phyloP scores from a whole-genome alignment of 495 filamentous ascomycete species.

The Penicillium canescens region DNA sequence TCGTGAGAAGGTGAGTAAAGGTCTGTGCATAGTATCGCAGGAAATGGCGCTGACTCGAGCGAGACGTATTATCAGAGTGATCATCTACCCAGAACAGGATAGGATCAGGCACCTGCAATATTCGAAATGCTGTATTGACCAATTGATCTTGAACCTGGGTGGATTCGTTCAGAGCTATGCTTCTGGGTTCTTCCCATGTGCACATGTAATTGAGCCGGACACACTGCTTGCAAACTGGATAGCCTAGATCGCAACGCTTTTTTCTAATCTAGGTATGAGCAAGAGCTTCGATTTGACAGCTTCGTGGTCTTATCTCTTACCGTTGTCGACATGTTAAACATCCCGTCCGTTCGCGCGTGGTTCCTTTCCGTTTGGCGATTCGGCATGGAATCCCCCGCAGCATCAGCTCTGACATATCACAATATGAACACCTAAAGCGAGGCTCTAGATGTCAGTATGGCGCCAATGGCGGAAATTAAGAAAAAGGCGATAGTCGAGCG shows the following conservation, averaged over 20 bases:
- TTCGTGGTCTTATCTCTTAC: neutral
- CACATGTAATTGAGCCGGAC: constrained; percentile 16
- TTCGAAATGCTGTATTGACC: constrained; percentile 1
- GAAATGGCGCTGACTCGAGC: constrained; percentile 14
- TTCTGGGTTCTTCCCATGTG: constrained; percentile 13
- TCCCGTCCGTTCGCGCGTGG: constrained; percentile 16
- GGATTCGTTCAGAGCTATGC: neutral
- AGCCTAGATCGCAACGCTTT: constrained; percentile 16
- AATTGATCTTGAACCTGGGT: neutral
- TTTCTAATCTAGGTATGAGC: constrained; percentile 1
- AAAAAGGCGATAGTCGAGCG: neutral
- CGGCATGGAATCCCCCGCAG: constrained; percentile 1
- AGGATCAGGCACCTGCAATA: constrained; percentile 6
- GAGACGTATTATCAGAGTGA: constrained; percentile 10
- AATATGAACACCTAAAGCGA: too few relatives aligned
- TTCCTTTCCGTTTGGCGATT: constrained; percentile 10
- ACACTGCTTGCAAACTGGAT: constrained; percentile 12
- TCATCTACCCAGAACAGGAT: constrained; percentile 17
- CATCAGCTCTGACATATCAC: constrained; percentile 4
- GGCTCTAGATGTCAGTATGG: neutral
- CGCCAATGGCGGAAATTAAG: constrained; percentile 1
- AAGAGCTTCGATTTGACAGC: neutral
- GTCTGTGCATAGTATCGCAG: constrained; percentile 17
- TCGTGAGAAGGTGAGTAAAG: constrained; percentile 12
- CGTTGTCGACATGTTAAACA: constrained; percentile 17